These are phyloP conservation scores for Umbelopsis sp. DNA, from an alignment of 371 early-diverging fungal species.

Conservation along the genomic window DNA sequence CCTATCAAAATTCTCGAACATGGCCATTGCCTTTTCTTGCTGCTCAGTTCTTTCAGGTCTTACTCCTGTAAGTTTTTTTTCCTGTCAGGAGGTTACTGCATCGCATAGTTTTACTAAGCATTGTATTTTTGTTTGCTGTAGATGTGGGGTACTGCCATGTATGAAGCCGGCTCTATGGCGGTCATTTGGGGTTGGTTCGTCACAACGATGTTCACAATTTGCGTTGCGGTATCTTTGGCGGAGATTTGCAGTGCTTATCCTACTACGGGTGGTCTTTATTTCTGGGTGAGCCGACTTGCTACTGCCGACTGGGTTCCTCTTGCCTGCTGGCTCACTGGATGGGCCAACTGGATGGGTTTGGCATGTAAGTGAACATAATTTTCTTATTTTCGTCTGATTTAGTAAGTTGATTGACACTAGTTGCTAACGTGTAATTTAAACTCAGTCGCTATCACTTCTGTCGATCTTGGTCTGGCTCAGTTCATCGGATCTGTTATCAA, in stretches of 20 bases:
- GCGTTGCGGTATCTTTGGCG: slow-evolving; percentile 69
- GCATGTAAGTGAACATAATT: slow-evolving; percentile 24
- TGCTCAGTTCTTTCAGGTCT: slow-evolving; percentile 58
- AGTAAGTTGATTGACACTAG: slow-evolving; percentile 13
- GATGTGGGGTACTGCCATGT: slow-evolving; percentile 65
- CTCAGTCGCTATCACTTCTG: slow-evolving; percentile 49
- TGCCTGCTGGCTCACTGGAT: slow-evolving; percentile 66
- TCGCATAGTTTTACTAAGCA: neutral
- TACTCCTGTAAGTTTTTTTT: slow-evolving; percentile 30
- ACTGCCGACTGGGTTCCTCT: slow-evolving; percentile 61
- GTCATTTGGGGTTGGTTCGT: slow-evolving; percentile 77
- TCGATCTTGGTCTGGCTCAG: slow-evolving; percentile 59
- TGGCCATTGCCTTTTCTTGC: slow-evolving; percentile 59
- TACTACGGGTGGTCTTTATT: slow-evolving; percentile 76
- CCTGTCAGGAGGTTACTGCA: neutral
- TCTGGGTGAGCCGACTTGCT: slow-evolving; percentile 62
- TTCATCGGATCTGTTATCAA: slow-evolving; percentile 58
- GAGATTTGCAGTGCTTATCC: slow-evolving; percentile 79
- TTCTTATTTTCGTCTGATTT: slow-evolving; percentile 31
- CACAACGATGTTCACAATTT: slow-evolving; percentile 56
- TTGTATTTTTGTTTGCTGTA: slow-evolving; percentile 1
- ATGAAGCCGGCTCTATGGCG: slow-evolving; percentile 64
- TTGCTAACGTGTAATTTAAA: neutral
- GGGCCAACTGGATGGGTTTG: slow-evolving; percentile 69
- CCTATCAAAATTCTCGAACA: slow-evolving; percentile 59